Base-by-base conservation (phyloP, 148 eudicot species). In the Fagopyrum homotropicum region DNA sequence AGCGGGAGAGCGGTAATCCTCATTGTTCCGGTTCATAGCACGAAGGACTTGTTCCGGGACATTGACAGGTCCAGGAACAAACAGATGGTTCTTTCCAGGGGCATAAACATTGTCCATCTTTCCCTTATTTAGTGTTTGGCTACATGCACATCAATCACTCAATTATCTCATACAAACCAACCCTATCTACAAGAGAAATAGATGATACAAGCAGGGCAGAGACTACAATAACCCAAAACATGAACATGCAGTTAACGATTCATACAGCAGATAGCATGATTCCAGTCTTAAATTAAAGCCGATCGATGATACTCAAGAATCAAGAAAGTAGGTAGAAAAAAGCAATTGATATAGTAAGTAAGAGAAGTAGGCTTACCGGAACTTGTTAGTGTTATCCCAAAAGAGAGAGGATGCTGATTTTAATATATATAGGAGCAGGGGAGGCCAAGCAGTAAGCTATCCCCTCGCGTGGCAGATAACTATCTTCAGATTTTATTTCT, bases 1-100 rank as follows among this genome's bases (percentile, higher is more conserved):
- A 7, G 99, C 98, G 10, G 99, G 99, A 72, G 99, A 89, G n/a
- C 99, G 92, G 76, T 95, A 92, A 80, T 95, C 99, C 86, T 95
- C 99, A 30, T 95, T 95, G 89, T 95, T 95, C 45, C 99, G 82
- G 89, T 84, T 92, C 99, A 95, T 92, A 17, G 99, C 99, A 43
- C 98, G 93, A 47, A 92, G 54, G 73, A 95, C 93, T 61, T 84
- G 94, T 19, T 95, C 99, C 55, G 99, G 99, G 88, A 95, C 90
- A 78, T 95, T 95, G 78, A 89, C 97, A 0, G 99, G 99, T 19
- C 99, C 99, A 43, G 99, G 99, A 81, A 95, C 99, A 87, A 95
- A 95, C 57, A 95, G 80, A 69, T 95, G 97, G 81, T 95, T 91
- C 89, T 85, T 86, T 68, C 99, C 99, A 64, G 99, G 89, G 81